Evolutionary conservation across 345 rosid genomes (phyloP).

Genomic region (Hibiscus mutabilis): DNA sequence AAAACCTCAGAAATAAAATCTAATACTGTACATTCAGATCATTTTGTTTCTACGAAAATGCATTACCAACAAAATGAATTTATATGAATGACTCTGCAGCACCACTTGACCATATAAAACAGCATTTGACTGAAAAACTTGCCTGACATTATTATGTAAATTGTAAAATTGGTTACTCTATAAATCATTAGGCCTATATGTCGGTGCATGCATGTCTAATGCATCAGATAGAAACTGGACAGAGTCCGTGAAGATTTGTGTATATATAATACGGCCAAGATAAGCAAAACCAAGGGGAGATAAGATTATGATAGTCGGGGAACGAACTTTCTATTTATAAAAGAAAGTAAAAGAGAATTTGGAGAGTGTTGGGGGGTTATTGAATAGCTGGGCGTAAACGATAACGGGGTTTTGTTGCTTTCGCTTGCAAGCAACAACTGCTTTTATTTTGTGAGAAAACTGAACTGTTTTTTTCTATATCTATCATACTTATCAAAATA

Average conservation of each 20-base stretch:
- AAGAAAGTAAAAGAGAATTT: not conserved
- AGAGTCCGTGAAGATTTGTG: not conserved
- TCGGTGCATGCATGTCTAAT: slow-evolving; percentile 23
- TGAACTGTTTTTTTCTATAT: too few species aligned
- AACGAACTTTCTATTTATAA: not conserved
- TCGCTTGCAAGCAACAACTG: too few species aligned
- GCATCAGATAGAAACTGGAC: not conserved
- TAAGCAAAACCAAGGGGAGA: not conserved
- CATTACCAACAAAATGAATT: not conserved
- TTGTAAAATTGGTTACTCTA: not conserved
- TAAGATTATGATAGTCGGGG: not conserved
- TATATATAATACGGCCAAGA: not conserved
- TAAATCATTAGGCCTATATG: not conserved
- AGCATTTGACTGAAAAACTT: not conserved
- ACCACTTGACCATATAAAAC: not conserved
- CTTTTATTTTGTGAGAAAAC: too few species aligned
- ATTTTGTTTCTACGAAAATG: not conserved
- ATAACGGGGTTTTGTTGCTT: too few species aligned
- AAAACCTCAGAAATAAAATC: not conserved
- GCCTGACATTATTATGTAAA: slow-evolving; percentile 17
- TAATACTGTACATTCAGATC: not conserved
- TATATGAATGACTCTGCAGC: not conserved
- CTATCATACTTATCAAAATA: too few species aligned
- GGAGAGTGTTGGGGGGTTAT: too few species aligned
- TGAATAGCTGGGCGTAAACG: too few species aligned